Base-by-base conservation (phyloP, 2,329 filamentous ascomycete species). In the Cercospora sp. region DNA sequence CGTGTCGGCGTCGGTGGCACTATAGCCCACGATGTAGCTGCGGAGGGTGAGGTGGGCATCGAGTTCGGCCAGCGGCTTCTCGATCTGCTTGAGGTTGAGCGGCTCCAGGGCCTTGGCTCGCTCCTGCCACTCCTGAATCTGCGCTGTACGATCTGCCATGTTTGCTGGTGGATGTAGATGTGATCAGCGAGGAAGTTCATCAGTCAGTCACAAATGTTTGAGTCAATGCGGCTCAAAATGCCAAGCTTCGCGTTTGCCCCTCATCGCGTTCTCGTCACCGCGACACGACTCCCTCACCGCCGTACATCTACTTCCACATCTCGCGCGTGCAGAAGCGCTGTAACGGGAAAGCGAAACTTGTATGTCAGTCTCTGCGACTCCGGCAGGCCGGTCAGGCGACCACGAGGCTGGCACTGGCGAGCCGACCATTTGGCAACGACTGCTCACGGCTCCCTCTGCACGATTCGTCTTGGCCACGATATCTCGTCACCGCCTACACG, bases 21-120 rank as follows among this genome's bases (percentile, higher is more conserved):
- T 84, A 83, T 97, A 94, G 69, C 93, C 93, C 62, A 92, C 88
- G 73, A 97, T 86, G 81, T 95, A 95, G 13, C 92, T 92, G 75
- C 94, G 90, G 33, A 97, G 88, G 3, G 90, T 92, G 69, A 98
- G 87, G 82, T 97, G 91, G 79, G 92, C 91, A 80, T 97, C 93
- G 70, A 97, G 88, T 73, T 91, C 89, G 74, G 87, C 84, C 65
- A 97, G 86, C 68, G 89, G 85, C 40, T 71, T 86, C 77, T 95
- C 92, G 72, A 94, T 89, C 67, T 90, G 84, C 82, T 95, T 96
- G 83, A 96, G 95, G 80, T 97, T 92, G 64, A 87, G 81, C 45
- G 84, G 79, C 69, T 84, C 82, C 65, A 88, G 80, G 18, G 81
- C 79, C 58, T 84, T 79, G 40, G 86, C 80, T 67, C 87, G 84